Percentiles rank a stretch among this genome's conserved stretches.
Evolutionary conservation across 140 eudicot genomes (phyloP).

Genomic region (Flaveria floridana): DNA sequence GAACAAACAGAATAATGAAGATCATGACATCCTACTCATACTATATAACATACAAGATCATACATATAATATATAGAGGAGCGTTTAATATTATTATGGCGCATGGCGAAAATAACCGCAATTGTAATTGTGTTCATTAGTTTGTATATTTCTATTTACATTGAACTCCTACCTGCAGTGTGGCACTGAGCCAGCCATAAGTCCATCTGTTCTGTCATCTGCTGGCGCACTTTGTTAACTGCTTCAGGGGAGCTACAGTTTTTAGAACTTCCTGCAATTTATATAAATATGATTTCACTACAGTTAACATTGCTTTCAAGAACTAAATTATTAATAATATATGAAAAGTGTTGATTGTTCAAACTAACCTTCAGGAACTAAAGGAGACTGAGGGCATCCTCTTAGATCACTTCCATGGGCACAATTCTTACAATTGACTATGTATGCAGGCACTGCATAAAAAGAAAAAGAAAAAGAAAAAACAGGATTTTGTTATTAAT

Average conservation of each 20-base stretch:
- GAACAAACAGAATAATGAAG: neutral
- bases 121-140: slow-evolving; percentile 13
- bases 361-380: slow-evolving; percentile 70
- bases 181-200: slow-evolving; percentile 86
- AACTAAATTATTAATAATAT: neutral
- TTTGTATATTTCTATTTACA: slow-evolving; percentile 30
- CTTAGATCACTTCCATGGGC: slow-evolving; percentile 90
- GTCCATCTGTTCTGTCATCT: slow-evolving; percentile 64
- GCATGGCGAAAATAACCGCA: slow-evolving; percentile 1
- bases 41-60: too few relatives aligned
- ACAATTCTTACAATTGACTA: slow-evolving; percentile 66
- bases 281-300: neutral
- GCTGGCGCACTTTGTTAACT: slow-evolving; percentile 69
- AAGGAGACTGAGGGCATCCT: slow-evolving; percentile 91
- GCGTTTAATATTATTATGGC: neutral
- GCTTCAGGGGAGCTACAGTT: slow-evolving; percentile 81
- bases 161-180: slow-evolving; percentile 46
- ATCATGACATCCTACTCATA: neutral
- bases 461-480: neutral
- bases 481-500: neutral
- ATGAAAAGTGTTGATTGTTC: slow-evolving; percentile 4
- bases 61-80: neutral
- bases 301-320: neutral
- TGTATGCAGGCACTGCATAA: slow-evolving; percentile 75
- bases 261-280: slow-evolving; percentile 56